Evolutionary conservation across 148 eudicot genomes (phyloP).

Genomic region (Rhododendron simsii): DNA sequence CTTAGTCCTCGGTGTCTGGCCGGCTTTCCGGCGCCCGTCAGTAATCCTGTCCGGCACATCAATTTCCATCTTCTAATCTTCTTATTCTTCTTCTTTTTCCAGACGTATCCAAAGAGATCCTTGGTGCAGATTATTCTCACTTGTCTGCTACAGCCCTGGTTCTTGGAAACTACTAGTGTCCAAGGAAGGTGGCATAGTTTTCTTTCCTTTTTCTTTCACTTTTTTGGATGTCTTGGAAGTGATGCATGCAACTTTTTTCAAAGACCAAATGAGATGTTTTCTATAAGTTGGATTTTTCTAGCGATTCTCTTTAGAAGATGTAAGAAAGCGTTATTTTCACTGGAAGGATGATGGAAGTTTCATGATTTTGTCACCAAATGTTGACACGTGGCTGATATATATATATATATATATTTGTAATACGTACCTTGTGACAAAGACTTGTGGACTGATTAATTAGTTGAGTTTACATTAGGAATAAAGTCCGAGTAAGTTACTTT

Average conservation of each 20-base stretch:
- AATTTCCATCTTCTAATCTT: neutral
- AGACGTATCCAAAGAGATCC: neutral
- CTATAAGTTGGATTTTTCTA: neutral
- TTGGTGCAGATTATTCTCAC: neutral
- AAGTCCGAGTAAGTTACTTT: too few relatives aligned
- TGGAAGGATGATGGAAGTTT: neutral
- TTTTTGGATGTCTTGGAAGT: neutral
- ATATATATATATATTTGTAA: too few relatives aligned
- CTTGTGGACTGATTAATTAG: neutral
- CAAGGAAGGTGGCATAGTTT: neutral
- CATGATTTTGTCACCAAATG: neutral
- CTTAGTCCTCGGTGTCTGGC: conserved; percentile 14
- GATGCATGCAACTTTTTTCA: neutral
- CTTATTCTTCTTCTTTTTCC: neutral
- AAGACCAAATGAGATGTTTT: neutral
- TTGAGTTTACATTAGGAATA: neutral
- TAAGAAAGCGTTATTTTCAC: neutral
- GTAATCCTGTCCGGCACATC: neutral
- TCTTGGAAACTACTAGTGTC: neutral
- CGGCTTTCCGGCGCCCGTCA: neutral
- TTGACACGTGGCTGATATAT: neutral
- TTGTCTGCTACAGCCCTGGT: neutral
- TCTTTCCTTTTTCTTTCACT: neutral
- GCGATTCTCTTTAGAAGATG: neutral
- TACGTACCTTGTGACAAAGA: neutral